Evolutionary conservation across 2,329 filamentous ascomycete genomes (phyloP), one percentile per base, ranked within the genome.

Genomic region (Chrysosporium keratinophilum): DNA sequence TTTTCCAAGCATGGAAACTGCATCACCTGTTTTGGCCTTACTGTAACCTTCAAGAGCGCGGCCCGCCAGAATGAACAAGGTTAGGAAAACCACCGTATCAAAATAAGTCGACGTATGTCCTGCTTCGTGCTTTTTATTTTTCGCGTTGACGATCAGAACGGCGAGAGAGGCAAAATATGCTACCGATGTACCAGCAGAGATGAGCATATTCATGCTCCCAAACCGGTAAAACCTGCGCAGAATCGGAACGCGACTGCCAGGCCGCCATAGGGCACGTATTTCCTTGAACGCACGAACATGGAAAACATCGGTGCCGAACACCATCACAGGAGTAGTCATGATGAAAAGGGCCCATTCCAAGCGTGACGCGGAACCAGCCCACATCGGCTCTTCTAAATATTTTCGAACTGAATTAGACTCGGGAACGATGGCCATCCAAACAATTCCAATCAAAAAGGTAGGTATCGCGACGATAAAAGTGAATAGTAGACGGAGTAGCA

Each of bases 201-300:
- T 90, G 56, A 96, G 78, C 73, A 94, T 85, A 65, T 95, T 95
- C 90, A 96, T 96, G 72, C 89, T 95, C 7, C 90, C 90, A 63
- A 96, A 96, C n/a, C 86, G 83, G 67, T 89, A 88, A 64, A 96
- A 90, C 12, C 90, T 78, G 60, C 84, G 79, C 14, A 87, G 62
- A 3, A 94, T 66, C 0, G 88, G 86, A 0, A 84, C 84, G 37
- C 78, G 80, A 65, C 88, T 95, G 28, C 82, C 80, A 1, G 74
- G 81, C 19, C 85, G 78, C 90, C 90, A 96, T 58, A 95, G 74
- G 0, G 82, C 77, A 57, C 76, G 76, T 11, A 96, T 72, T 62
- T 95, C 90, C 65, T 89, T 93, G 60, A 89, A 66, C 0, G 88
- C 86, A 40, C 87, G 79, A 11, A 77, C 69, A 64, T 96, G 91